These are phyloP conservation scores for Fusarium pininemorale DNA, from an alignment of 2,329 filamentous ascomycete species.

Conservation along the genomic window DNA sequence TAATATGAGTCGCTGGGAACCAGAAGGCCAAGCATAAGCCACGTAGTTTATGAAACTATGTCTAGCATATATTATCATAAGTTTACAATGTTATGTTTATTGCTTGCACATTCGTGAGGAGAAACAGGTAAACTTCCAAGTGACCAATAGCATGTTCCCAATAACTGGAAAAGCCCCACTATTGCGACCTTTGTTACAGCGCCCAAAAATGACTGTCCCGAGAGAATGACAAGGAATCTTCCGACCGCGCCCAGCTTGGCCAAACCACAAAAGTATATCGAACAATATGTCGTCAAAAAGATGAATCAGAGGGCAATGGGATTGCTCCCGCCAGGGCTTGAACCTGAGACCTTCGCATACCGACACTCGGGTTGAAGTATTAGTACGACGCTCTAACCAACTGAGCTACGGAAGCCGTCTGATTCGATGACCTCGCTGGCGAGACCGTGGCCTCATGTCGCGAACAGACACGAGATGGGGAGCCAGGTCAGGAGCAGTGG, in stretches of 20 bases:
- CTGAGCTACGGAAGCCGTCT: background rate
- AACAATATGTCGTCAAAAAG: background rate
- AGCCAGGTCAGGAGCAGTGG: background rate
- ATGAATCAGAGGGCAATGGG: background rate
- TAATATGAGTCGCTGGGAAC: fast-evolving
- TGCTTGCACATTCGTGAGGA: background rate
- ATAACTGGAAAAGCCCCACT: background rate
- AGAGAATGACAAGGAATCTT: background rate
- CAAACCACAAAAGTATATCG: no score
- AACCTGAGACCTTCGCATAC: background rate
- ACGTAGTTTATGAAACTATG: fast-evolving
- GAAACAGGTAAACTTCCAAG: fast-evolving
- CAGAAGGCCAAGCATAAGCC: background rate
- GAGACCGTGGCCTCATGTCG: background rate
- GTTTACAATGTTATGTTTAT: no score
- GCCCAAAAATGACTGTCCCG: background rate
- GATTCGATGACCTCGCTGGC: background rate
- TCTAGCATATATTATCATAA: fast-evolving
- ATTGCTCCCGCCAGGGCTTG: background rate
- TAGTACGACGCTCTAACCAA: background rate
- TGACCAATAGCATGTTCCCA: no score
- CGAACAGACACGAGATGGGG: fast-evolving
- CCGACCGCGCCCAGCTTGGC: fast-evolving
- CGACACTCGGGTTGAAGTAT: background rate
- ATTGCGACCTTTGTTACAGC: background rate